Evolutionary conservation across 2,329 filamentous ascomycete species (phyloP).

Genomic region (Grosmannia clavigera): DNA sequence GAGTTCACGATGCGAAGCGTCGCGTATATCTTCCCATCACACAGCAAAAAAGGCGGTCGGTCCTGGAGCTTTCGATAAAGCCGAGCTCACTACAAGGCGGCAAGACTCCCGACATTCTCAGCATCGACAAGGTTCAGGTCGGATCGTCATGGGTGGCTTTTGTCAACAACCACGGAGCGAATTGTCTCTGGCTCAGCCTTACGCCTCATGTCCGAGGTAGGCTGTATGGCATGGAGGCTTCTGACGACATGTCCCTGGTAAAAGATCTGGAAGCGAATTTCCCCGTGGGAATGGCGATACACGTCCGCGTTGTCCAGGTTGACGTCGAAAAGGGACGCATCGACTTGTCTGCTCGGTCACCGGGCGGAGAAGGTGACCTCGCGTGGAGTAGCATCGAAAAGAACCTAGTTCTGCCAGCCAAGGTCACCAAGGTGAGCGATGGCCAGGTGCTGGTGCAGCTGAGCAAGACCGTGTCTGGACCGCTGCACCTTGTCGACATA

Average conservation of each 20-base stretch:
- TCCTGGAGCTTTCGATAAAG: constrained; percentile 81
- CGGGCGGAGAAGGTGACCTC: constrained; percentile 41
- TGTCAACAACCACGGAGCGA: constrained; percentile 75
- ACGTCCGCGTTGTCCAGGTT: constrained; percentile 64
- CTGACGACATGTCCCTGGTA: constrained; percentile 71
- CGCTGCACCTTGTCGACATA: constrained; percentile 71
- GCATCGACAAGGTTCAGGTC: constrained; percentile 58
- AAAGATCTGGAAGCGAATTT: constrained; percentile 68
- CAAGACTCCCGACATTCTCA: constrained; percentile 36
- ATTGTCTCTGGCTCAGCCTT: constrained; percentile 81
- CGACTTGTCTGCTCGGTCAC: constrained; percentile 68
- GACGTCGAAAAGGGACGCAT: constrained; percentile 62
- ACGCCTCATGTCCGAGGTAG: constrained; percentile 80
- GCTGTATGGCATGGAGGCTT: constrained; percentile 70
- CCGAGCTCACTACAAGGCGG: constrained; percentile 46
- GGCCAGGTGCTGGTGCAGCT: constrained; percentile 76
- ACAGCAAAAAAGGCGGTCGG: constrained; percentile 67
- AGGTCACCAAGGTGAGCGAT: constrained; percentile 76
- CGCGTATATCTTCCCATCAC: constrained; percentile 87
- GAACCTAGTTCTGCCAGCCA: constrained; percentile 71
- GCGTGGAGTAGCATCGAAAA: constrained; percentile 60
- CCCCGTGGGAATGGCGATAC: constrained; percentile 78
- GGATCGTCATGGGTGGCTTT: constrained; percentile 69
- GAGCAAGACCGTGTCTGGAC: constrained; percentile 65
- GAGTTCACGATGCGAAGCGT: constrained; percentile 79